These are phyloP conservation scores for Schoenoplectus triqueter DNA, from an alignment of 202 grass and related monocot species.

Conservation along the genomic window DNA sequence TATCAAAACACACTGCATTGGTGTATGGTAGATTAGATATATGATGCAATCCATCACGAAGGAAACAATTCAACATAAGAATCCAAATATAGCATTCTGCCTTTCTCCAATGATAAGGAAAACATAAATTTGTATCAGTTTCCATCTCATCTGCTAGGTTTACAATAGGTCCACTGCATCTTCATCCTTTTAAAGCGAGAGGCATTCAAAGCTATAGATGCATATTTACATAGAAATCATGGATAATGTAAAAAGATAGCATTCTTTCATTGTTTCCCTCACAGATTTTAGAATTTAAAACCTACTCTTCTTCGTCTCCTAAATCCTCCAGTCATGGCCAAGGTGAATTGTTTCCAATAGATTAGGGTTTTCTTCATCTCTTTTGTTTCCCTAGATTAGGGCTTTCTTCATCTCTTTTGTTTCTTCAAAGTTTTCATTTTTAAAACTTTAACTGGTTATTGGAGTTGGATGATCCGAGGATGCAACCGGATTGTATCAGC, in stretches of 20 bases:
- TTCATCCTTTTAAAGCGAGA: slow-evolving; percentile 39
- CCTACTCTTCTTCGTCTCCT: slow-evolving; percentile 9
- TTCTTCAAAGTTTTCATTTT: background rate
- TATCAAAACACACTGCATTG: background rate
- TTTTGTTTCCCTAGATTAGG: background rate
- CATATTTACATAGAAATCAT: slow-evolving; percentile 36
- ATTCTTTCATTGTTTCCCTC: slow-evolving; percentile 17
- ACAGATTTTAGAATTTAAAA: background rate
- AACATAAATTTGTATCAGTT: slow-evolving; percentile 33
- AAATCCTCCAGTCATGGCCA: background rate
- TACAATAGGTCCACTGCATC: slow-evolving; percentile 39
- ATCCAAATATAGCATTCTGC: slow-evolving; percentile 21
- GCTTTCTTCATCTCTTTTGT: background rate
- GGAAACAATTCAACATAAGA: slow-evolving; percentile 3
- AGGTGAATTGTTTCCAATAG: background rate
- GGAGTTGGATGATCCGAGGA: slow-evolving; percentile 35
- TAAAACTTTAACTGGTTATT: background rate
- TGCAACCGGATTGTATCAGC: slow-evolving; percentile 33
- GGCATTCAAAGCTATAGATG: slow-evolving; percentile 39
- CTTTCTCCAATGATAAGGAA: slow-evolving; percentile 23
- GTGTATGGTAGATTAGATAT: background rate
- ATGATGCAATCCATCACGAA: background rate
- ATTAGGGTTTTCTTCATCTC: background rate
- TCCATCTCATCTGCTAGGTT: slow-evolving; percentile 3
- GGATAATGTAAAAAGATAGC: background rate